Percentiles rank a stretch among this genome's conserved stretches.
These are phyloP conservation scores for Phytophthora cryptogea DNA, from an alignment of 352 stramenopile species.

Conservation along the genomic window DNA sequence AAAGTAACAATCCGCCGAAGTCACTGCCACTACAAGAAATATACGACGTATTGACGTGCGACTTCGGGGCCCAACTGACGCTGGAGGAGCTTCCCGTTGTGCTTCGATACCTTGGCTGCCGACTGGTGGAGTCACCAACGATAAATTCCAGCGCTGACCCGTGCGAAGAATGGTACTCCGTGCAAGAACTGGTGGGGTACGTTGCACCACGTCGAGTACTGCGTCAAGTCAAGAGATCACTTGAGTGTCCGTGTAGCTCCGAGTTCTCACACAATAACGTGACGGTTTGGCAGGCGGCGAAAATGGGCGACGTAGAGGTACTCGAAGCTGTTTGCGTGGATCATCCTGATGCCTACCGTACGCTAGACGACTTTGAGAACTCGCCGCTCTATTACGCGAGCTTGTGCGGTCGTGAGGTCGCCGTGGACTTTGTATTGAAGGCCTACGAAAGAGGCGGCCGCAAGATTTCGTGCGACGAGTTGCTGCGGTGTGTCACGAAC, in stretches of 20 bases:
- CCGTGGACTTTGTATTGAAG: constrained; percentile 33
- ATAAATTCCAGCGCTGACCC: not conserved
- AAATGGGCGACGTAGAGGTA: constrained; percentile 26
- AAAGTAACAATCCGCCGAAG: constrained; percentile 3
- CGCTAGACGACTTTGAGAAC: constrained; percentile 40
- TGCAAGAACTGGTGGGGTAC: constrained; percentile 32
- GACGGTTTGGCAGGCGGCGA: constrained; percentile 46
- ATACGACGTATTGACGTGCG: constrained; percentile 32
- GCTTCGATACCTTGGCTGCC: constrained; percentile 36
- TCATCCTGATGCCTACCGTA: constrained; percentile 23
- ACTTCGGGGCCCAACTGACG: constrained; percentile 36
- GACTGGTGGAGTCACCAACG: constrained; percentile 15
- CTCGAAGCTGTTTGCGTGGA: constrained; percentile 27
- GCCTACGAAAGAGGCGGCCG: constrained; percentile 19
- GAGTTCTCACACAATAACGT: constrained; percentile 24
- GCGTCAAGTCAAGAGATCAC: constrained; percentile 25
- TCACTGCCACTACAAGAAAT: constrained; percentile 32
- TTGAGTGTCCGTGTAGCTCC: constrained; percentile 3
- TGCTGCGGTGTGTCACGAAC: constrained; percentile 44
- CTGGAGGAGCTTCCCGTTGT: constrained; percentile 35
- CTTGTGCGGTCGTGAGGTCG: constrained; percentile 33
- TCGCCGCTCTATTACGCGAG: constrained; percentile 44
- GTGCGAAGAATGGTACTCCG: constrained; percentile 26
- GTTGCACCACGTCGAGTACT: constrained; percentile 31
- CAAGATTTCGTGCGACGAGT: constrained; percentile 28